Percentiles rank a stretch among this genome's conserved stretches.
These are phyloP conservation scores for Kurtzmaniella cleridarum DNA, from an alignment of 805 yeast genomes.

Conservation along the genomic window DNA sequence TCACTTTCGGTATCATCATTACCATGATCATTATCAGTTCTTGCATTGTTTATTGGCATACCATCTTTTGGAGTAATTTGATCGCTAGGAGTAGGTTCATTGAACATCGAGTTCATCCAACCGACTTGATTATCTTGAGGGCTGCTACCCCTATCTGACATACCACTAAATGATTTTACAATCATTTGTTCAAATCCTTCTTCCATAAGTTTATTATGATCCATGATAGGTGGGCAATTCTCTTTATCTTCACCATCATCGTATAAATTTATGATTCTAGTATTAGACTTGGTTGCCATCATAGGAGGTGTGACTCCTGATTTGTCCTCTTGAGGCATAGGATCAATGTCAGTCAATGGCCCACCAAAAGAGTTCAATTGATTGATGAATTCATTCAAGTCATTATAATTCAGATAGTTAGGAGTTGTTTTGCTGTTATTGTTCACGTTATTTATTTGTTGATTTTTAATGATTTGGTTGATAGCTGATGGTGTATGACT, in stretches of 20 bases:
- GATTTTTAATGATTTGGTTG: slow-evolving; percentile 31
- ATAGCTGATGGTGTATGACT: slow-evolving; percentile 34
- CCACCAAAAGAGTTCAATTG: slow-evolving; percentile 39
- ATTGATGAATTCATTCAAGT: slow-evolving; percentile 35
- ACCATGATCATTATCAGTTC: neutral
- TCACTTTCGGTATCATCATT: slow-evolving; percentile 9
- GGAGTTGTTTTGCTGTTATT: slow-evolving; percentile 13
- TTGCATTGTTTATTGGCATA: neutral
- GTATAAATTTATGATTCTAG: slow-evolving; percentile 48
- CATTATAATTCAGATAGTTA: slow-evolving; percentile 19
- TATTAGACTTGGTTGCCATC: slow-evolving; percentile 52
- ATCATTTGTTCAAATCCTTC: slow-evolving; percentile 22
- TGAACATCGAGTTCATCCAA: slow-evolving; percentile 41
- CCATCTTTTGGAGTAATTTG: slow-evolving; percentile 18
- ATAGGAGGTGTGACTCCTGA: slow-evolving; percentile 38
- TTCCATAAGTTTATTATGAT: slow-evolving; percentile 3
- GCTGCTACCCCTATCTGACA: slow-evolving; percentile 24
- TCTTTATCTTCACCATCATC: slow-evolving; percentile 32
- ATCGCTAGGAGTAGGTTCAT: slow-evolving; percentile 37
- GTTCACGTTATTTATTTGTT: slow-evolving; percentile 4
- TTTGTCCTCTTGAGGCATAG: slow-evolving; percentile 30
- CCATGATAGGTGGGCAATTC: slow-evolving; percentile 19
- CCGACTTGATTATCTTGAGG: slow-evolving; percentile 20
- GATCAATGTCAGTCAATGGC: slow-evolving; percentile 43
- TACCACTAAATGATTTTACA: slow-evolving; percentile 21